Conservation (phyloP, 2,329 filamentous ascomycete genomes). For the Pyricularia sp. region DNA sequence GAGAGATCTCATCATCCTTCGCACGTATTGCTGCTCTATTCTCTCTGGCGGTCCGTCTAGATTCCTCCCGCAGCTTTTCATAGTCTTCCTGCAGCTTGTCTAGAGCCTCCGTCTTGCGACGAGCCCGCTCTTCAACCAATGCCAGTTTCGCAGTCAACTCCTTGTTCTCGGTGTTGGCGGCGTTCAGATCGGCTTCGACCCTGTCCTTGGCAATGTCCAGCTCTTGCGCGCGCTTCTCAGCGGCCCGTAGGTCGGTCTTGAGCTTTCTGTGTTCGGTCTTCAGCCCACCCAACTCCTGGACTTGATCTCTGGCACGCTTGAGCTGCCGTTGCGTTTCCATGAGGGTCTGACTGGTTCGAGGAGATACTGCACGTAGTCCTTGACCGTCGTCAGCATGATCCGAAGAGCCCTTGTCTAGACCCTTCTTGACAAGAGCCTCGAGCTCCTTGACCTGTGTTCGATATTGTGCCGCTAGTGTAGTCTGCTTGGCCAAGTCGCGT, state of each 20-base stretch:
- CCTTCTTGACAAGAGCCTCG: slow-evolving; percentile 33
- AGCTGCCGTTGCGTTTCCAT: slow-evolving; percentile 41
- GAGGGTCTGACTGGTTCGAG: slow-evolving; percentile 36
- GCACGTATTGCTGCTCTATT: slow-evolving; percentile 40
- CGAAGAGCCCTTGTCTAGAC: slow-evolving; percentile 10
- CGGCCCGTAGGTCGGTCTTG: slow-evolving; percentile 33
- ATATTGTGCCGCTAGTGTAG: slow-evolving; percentile 43
- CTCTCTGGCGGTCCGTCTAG: slow-evolving; percentile 40
- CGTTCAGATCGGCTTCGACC: slow-evolving; percentile 17
- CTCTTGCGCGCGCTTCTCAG: slow-evolving; percentile 29
- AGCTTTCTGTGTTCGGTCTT: slow-evolving; percentile 40
- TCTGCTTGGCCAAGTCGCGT: slow-evolving; percentile 44
- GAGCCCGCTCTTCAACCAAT: slow-evolving; percentile 17
- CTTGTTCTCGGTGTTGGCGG: slow-evolving; percentile 12
- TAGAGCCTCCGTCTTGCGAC: slow-evolving; percentile 35
- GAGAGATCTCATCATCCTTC: slow-evolving; percentile 42
- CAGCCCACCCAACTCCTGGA: slow-evolving; percentile 36
- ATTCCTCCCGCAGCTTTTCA: slow-evolving; percentile 38
- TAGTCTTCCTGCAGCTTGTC: slow-evolving; percentile 34
- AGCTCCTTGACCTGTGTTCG: slow-evolving; percentile 46
- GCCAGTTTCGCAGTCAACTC: slow-evolving; percentile 18
- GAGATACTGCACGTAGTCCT: slow-evolving; percentile 25
- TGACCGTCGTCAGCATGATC: background rate
- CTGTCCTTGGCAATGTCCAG: slow-evolving; percentile 22
- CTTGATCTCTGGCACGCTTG: slow-evolving; percentile 38